These are phyloP conservation scores for Cenchrus purpureus DNA, from an alignment of 176 grass and related monocot species.

Conservation along the genomic window DNA sequence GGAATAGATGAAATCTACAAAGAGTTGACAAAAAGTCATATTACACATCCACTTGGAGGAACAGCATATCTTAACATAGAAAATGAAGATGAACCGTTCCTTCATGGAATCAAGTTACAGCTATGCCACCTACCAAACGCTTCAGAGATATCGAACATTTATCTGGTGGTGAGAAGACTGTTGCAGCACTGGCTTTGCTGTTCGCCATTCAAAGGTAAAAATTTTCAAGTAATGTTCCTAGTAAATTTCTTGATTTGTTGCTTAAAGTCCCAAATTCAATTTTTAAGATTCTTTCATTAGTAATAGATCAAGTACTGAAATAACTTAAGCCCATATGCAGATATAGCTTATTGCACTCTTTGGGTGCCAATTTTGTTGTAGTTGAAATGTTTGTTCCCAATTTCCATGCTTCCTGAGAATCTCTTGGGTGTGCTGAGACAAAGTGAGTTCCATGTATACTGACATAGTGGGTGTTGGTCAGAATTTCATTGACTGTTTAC, in stretches of 20 bases:
- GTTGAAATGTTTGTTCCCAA: conserved; percentile 3
- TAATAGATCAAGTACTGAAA: too few species aligned
- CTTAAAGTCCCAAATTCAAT: neutral
- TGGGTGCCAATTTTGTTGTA: conserved; percentile 23
- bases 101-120: conserved; percentile 95
- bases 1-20: conserved; percentile 98
- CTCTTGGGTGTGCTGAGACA: conserved; percentile 5
- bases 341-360: too few species aligned
- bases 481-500: neutral
- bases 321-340: too few species aligned
- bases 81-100: conserved; percentile 95
- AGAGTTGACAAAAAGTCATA: conserved; percentile 88
- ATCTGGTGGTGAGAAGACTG: conserved; percentile 96
- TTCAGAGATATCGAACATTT: conserved; percentile 98
- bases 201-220: conserved; percentile 98
- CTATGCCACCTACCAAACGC: conserved; percentile 93
- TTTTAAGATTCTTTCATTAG: too few species aligned
- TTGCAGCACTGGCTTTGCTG: conserved; percentile 91
- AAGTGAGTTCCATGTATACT: neutral
- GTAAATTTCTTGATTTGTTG: conserved; percentile 5
- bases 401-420: neutral
- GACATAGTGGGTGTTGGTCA: too few species aligned
- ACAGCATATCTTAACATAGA: conserved; percentile 96
- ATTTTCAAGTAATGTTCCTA: conserved; percentile 3
- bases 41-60: conserved; percentile 88